These are phyloP conservation scores for Xylariaceae sp. DNA, from an alignment of 2,329 filamentous ascomycete species.

Conservation along the genomic window DNA sequence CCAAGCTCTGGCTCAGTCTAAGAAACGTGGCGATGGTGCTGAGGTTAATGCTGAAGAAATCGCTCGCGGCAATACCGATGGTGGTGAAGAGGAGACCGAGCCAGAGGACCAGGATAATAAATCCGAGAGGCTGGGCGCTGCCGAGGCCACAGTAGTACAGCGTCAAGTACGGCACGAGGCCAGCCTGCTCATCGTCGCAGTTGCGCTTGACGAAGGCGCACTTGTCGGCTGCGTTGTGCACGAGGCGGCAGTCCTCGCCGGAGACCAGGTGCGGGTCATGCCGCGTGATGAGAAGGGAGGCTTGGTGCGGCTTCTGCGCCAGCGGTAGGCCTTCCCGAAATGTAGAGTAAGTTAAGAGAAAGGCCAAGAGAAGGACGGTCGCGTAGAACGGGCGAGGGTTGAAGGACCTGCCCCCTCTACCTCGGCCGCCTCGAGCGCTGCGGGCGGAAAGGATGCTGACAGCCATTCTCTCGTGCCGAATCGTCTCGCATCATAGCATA, in stretches of 20 bases:
- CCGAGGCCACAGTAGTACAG: slow-evolving; percentile 83
- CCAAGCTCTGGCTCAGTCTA: slow-evolving; percentile 91
- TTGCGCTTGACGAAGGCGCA: slow-evolving; percentile 80
- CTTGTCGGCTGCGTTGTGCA: slow-evolving; percentile 72
- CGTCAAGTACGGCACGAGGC: slow-evolving; percentile 79
- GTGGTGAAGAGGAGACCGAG: slow-evolving; percentile 87
- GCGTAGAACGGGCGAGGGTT: slow-evolving; percentile 46
- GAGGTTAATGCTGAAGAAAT: slow-evolving; percentile 97
- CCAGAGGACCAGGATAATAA: slow-evolving; percentile 74
- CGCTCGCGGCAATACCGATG: slow-evolving; percentile 94
- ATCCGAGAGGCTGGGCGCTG: slow-evolving; percentile 67
- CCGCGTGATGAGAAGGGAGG: slow-evolving; percentile 12
- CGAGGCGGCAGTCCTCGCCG: slow-evolving; percentile 63
- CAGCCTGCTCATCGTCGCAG: slow-evolving; percentile 84
- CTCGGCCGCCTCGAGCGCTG: neutral
- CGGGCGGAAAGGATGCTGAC: neutral
- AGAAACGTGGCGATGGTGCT: slow-evolving; percentile 86
- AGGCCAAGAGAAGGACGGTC: slow-evolving; percentile 41
- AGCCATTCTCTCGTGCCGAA: slow-evolving; percentile 5
- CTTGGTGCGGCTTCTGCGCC: neutral
- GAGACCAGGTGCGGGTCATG: slow-evolving; percentile 18
- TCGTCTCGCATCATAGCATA: neutral
- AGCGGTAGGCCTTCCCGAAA: slow-evolving; percentile 22
- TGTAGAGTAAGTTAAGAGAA: slow-evolving; percentile 42
- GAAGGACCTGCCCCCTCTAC: slow-evolving; percentile 32